A percentile compares a stretch with the other conserved stretches of the same genome.
phyloP scores from a whole-genome alignment of 2,329 filamentous ascomycete species.

The Lecanosticta acicola region DNA sequence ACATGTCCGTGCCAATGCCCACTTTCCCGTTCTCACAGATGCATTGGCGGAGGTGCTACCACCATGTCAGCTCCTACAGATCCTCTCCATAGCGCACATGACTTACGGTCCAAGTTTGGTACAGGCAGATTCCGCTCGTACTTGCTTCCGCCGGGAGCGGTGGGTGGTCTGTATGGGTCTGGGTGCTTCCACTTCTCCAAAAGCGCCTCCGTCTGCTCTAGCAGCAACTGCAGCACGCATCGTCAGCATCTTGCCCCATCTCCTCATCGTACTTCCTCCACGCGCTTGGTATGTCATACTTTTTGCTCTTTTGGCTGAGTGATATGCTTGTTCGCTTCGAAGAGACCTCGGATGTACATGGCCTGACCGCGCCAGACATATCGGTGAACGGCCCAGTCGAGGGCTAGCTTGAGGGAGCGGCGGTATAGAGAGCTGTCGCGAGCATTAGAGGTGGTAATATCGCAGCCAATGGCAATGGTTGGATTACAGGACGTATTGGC shows the following conservation, averaged over 20 bases:
- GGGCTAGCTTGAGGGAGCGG: conserved; percentile 82
- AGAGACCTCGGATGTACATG: conserved; percentile 88
- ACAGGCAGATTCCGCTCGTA: conserved; percentile 87
- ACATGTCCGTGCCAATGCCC: conserved; percentile 5
- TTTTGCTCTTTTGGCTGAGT: conserved; percentile 79
- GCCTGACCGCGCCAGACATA: conserved; percentile 94
- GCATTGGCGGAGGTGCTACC: conserved; percentile 49
- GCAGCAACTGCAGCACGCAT: conserved; percentile 58
- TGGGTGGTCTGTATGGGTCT: conserved; percentile 83
- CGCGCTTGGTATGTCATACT: conserved; percentile 50
- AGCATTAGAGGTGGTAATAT: conserved; percentile 5
- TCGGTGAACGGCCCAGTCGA: conserved; percentile 93
- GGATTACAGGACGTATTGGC: conserved; percentile 29
- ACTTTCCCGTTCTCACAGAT: conserved; percentile 30
- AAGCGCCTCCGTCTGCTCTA: conserved; percentile 81
- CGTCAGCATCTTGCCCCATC: conserved; percentile 2
- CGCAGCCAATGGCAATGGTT: conserved; percentile 6
- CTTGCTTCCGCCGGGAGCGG: conserved; percentile 93
- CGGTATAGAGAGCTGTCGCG: conserved; percentile 67
- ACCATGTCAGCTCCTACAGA: conserved; percentile 4
- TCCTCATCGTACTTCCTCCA: neutral
- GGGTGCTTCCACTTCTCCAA: conserved; percentile 96
- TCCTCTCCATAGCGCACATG: neutral
- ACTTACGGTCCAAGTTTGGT: conserved; percentile 73
- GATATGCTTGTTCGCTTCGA: conserved; percentile 86